Evolutionary conservation across 352 stramenopile species (phyloP).

Genomic region (Globisporangium iwayamae): DNA sequence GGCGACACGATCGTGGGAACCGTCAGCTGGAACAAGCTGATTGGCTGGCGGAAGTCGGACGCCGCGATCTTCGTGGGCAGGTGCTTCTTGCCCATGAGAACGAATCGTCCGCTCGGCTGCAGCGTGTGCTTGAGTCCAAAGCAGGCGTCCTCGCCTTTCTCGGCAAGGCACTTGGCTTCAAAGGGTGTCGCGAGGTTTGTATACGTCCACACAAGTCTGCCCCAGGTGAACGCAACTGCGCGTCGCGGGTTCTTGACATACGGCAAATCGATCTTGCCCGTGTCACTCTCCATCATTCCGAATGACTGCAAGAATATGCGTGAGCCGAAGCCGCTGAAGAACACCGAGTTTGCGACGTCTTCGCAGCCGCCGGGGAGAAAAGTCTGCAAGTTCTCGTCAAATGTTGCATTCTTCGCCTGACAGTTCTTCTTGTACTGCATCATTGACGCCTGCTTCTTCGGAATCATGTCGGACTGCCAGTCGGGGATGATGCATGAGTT

Average conservation of each 20-base stretch:
- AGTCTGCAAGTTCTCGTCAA: constrained; percentile 11
- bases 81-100: constrained; percentile 14
- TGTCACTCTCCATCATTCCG: not conserved
- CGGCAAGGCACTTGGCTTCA: constrained; percentile 8
- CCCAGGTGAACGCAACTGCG: constrained; percentile 31
- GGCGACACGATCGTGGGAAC: constrained; percentile 13
- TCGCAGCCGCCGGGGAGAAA: constrained; percentile 17
- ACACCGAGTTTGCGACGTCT: constrained; percentile 14
- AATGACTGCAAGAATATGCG: constrained; percentile 12
- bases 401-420: not conserved
- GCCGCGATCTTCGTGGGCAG: constrained; percentile 1
- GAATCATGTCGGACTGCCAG: constrained; percentile 18
- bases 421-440: constrained; percentile 23
- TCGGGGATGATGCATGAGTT: constrained; percentile 17
- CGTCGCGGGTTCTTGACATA: constrained; percentile 17
- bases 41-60: constrained; percentile 15
- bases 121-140: constrained; percentile 25
- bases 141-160: constrained; percentile 16
- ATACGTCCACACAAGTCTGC: constrained; percentile 38
- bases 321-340: constrained; percentile 18
- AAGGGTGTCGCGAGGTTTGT: constrained; percentile 22
- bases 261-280: constrained; percentile 1
- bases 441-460: constrained; percentile 17
- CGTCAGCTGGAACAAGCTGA: constrained; percentile 17
- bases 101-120: constrained; percentile 10